Conservation (phyloP, 176 grass and related monocot genomes). For the Oropetium thomaeum region DNA sequence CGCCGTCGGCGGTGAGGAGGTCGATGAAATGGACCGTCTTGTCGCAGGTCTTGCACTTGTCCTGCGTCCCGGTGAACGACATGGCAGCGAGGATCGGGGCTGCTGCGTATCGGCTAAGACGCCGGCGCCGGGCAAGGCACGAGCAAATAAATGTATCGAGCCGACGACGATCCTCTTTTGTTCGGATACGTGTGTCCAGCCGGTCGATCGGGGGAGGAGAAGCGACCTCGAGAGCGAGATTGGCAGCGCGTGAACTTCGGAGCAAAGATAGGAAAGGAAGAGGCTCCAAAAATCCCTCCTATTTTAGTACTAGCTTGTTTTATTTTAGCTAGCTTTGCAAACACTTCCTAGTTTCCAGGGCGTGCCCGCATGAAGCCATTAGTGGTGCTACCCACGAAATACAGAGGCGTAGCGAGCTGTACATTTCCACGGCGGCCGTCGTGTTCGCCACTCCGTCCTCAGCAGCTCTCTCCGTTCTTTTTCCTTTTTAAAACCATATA, state of each 20-base stretch:
- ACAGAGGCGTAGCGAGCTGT: constrained; percentile 13
- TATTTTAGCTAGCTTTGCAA: constrained; percentile 20
- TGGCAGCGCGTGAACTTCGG: constrained; percentile 26
- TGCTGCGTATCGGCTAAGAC: background rate
- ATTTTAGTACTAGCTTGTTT: no score
- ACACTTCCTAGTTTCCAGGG: constrained; percentile 18
- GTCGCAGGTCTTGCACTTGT: constrained; percentile 75
- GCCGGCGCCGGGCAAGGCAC: background rate
- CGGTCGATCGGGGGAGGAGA: background rate
- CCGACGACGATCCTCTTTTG: background rate
- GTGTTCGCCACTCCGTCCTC: background rate
- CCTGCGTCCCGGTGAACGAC: constrained; percentile 77
- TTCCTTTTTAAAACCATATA: no score
- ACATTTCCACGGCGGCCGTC: background rate
- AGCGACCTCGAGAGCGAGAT: constrained; percentile 18
- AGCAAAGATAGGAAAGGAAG: constrained; percentile 59
- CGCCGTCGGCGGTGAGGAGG: constrained; percentile 56
- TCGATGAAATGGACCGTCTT: constrained; percentile 80
- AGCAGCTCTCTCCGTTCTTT: background rate
- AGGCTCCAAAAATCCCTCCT: constrained; percentile 29
- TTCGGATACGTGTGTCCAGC: background rate
- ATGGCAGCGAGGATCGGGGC: constrained; percentile 27
- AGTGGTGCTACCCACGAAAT: constrained; percentile 30
- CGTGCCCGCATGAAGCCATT: background rate
- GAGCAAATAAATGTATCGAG: background rate